phyloP scores from a whole-genome alignment of 192 early-diverging fungal genomes.

The Piromyces sp. region DNA sequence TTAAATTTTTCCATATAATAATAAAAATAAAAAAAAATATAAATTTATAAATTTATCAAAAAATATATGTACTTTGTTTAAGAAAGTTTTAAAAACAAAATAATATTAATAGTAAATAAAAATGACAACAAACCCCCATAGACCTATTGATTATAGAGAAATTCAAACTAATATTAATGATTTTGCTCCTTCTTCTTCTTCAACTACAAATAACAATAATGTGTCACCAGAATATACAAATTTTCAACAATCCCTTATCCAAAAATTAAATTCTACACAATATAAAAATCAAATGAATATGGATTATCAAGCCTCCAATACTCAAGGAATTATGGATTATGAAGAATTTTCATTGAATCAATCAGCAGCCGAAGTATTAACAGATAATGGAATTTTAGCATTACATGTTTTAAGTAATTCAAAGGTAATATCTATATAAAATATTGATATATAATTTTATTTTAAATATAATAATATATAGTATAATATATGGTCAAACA shows the following conservation, averaged over 20 bases:
- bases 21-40: too few species aligned
- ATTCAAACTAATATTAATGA: background rate
- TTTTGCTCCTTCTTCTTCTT: background rate
- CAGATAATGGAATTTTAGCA: background rate
- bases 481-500: too few species aligned
- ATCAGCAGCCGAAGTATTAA: background rate
- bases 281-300: background rate
- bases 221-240: background rate
- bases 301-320: background rate
- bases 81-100: too few species aligned
- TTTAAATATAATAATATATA: too few species aligned
- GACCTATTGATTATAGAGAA: background rate
- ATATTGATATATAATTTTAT: too few species aligned
- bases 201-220: background rate
- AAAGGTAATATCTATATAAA: background rate
- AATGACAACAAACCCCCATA: background rate
- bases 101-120: too few species aligned
- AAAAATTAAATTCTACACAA: background rate
- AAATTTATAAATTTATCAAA: too few species aligned
- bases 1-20: too few species aligned
- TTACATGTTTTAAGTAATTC: background rate
- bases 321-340: background rate
- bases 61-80: too few species aligned
- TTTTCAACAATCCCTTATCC: background rate
- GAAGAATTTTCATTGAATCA: background rate